Base-by-base conservation (phyloP, 495 filamentous ascomycete species). In the Lophiostoma macrostomum region DNA sequence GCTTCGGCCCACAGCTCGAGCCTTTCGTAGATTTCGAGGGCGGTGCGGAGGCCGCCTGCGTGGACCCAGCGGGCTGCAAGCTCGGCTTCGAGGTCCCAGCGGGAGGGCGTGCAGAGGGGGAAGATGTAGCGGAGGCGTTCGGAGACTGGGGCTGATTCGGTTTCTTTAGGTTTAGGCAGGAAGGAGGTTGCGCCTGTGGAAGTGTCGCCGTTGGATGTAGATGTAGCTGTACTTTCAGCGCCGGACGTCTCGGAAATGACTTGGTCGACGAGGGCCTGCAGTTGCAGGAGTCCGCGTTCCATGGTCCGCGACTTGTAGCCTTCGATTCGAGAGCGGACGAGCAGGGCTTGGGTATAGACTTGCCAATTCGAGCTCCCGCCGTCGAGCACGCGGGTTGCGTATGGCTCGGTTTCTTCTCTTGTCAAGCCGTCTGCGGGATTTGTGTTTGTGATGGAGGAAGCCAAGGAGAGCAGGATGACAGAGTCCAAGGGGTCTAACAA, bases 361-460 rank as follows among this genome's bases (percentile, higher is more conserved):
- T 97, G 94, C 93, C 93, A 99, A 68, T 97, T 97, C 2, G 89
- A 90, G 57, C 86, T 86, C 39, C 90, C 88, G 46, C 93, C 90
- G 13, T 86, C 77, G 16, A 99, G 77, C 0, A 97, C 94, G 14
- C 93, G 81, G 18, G 83, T 84, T 4, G 91, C 94, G 67, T 90
- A 97, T 0, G 93, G 93, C 13, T 90, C 69, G 29, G 95, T 91
- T 68, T 96, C 89, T 65, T 99, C 94, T 18, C 90, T 78, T 0
- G 90, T 97, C 23, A 97, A 75, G 1, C 86, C 86, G 65, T 96
- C 83, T 4, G 82, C 74, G 0, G 93, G 91, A 0, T 84, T 82
- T 0, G 85, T 89, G 61, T 96, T 95, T 36, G 85, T 95, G 51
- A 97, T 85, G 0, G 90, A 94, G 2, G 81, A 81, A 0, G 93